Conservation (phyloP, 108 stramenopile genomes). For the Pseudonitzschia multistriata region DNA sequence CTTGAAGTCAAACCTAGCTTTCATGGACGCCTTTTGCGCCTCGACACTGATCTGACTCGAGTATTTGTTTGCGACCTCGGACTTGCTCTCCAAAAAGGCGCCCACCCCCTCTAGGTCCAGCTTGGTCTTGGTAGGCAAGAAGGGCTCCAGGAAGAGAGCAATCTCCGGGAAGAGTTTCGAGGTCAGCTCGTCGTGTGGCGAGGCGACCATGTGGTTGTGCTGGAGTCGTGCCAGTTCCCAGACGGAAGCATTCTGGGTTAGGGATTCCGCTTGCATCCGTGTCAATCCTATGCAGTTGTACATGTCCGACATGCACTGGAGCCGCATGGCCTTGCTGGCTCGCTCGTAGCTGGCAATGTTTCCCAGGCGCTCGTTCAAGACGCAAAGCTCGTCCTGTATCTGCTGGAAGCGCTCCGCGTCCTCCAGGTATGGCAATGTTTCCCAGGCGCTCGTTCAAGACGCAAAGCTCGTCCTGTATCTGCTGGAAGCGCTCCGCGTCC, state of each 20-base stretch:
- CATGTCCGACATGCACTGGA: constrained; percentile 21
- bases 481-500: background rate
- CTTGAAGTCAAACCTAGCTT: constrained; percentile 18
- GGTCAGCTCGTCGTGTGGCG: constrained; percentile 9
- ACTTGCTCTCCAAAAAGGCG: constrained; percentile 8
- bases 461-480: constrained; percentile 9
- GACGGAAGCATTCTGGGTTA: background rate
- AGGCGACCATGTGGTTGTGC: constrained; percentile 1
- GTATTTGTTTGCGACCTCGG: background rate
- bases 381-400: constrained; percentile 6
- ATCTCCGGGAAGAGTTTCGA: background rate
- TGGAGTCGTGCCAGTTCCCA: background rate
- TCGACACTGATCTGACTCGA: background rate
- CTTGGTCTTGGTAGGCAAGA: constrained; percentile 6
- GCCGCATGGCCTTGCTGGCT: constrained; percentile 11
- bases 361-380: constrained; percentile 1
- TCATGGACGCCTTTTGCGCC: background rate
- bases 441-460: constrained; percentile 3
- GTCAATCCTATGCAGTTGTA: constrained; percentile 27
- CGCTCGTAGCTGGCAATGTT: background rate
- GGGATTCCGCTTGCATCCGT: constrained; percentile 8
- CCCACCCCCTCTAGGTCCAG: constrained; percentile 11
- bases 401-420: constrained; percentile 1
- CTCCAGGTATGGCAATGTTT: background rate
- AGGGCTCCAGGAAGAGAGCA: background rate